Base-by-base conservation (phyloP, 768 basidiomycete genomes). In the Russula dissimulans region DNA sequence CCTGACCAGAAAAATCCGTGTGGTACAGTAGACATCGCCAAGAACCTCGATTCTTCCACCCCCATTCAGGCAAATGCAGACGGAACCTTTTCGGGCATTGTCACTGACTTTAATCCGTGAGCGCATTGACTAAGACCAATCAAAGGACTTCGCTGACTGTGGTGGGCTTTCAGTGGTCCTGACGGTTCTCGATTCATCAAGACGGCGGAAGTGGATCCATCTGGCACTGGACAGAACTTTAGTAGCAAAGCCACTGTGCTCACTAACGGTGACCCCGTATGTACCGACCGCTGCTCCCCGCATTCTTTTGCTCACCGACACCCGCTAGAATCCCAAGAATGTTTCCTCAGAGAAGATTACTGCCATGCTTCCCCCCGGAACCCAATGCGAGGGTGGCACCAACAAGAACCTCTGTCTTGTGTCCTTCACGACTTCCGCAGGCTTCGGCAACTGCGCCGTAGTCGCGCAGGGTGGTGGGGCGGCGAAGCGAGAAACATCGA, bases 381-480 rank as follows among this genome's bases (percentile, higher is more conserved):
- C 77, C 4, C 76, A 69, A 55, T 84, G 82, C 68, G 73, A 77
- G 12, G 82, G 82, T 56, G 82, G 82, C 41, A 36, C 69, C 0
- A 58, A 69, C 5, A 69, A 71, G 2, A 73, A 80, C 67, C 72
- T 74, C 31, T 84, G 82, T 69, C 71, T 84, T 57, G 79, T 76
- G 71, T 76, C 78, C 32, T 78, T 83, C 65, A 75, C 70, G 45
- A 78, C 79, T 18, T 69, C 77, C 18, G 76, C 73, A 26, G 77
- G 79, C 32, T 82, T 81, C 68, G 81, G 81, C 55, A 82, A 80
- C 67, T 83, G 81, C 59, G 75, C 78, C 11, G 79, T 75, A 36
- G 78, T 82, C 36, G 66, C 66, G 10, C 74, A 78, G 54, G 67
- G 64, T n/a, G 18, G 7, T 0, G 26, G 26, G 14, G 32, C 26